Conservation (phyloP, 2,329 filamentous ascomycete species). For the Chaetomiaceae sp. region DNA sequence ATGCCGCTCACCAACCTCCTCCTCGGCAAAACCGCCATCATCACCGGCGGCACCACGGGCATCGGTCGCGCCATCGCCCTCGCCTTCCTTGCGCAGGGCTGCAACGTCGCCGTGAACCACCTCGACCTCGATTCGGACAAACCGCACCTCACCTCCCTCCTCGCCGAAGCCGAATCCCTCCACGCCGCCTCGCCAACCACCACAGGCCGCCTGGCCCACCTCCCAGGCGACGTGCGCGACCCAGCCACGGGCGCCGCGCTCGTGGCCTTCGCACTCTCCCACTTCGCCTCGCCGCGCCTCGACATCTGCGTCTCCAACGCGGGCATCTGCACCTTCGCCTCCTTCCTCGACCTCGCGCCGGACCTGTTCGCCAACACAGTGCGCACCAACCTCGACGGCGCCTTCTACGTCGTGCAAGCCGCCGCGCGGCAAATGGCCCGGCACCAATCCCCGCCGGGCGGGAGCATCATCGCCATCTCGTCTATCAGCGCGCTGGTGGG, state of each 20-base stretch:
- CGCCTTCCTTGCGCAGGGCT: constrained; percentile 71
- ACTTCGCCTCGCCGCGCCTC: constrained; percentile 50
- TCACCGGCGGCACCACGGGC: constrained; percentile 80
- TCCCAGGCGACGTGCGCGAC: constrained; percentile 71
- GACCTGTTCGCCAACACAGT: constrained; percentile 67
- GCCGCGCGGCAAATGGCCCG: constrained; percentile 76
- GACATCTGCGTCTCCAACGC: constrained; percentile 86
- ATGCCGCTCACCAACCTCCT: constrained; percentile 53
- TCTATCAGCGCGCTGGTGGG: constrained; percentile 72
- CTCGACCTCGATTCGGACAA: constrained; percentile 53
- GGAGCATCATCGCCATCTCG: constrained; percentile 71
- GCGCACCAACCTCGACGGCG: constrained; percentile 74
- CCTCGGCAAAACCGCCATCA: constrained; percentile 69
- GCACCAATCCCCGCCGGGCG: constrained; percentile 56
- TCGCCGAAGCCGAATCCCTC: constrained; percentile 46
- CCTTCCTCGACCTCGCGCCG: constrained; percentile 69
- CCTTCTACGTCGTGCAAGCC: constrained; percentile 83
- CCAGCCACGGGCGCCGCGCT: constrained; percentile 64
- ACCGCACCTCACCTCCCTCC: constrained; percentile 46
- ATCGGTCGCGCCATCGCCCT: constrained; percentile 82
- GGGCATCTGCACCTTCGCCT: constrained; percentile 80
- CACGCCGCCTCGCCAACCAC: constrained; percentile 35
- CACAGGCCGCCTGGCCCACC: constrained; percentile 53
- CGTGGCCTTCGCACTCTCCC: constrained; percentile 57
- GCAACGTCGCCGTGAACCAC: constrained; percentile 74